These are phyloP conservation scores for Pyrrhoderma noxium DNA, from an alignment of 1,284 basidiomycete genomes.

Conservation along the genomic window DNA sequence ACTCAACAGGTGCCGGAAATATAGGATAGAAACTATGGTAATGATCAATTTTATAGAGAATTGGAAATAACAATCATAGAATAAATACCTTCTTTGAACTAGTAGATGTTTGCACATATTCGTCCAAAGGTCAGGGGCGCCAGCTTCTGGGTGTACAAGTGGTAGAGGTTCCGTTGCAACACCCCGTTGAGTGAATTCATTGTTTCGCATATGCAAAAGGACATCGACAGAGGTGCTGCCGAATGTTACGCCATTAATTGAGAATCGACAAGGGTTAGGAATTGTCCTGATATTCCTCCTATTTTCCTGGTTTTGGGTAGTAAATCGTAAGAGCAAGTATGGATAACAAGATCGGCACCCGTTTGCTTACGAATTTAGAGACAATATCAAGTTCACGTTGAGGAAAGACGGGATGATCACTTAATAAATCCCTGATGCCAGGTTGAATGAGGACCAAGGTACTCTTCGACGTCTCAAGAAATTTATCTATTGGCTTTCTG, in stretches of 20 bases:
- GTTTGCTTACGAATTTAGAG: slow-evolving; percentile 38
- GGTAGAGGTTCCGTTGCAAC: slow-evolving; percentile 54
- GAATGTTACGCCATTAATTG: slow-evolving; percentile 79
- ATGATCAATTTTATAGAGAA: slow-evolving; percentile 1
- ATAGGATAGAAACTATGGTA: slow-evolving; percentile 92
- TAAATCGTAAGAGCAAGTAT: neutral
- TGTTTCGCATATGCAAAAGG: slow-evolving; percentile 81
- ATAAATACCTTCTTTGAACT: slow-evolving; percentile 72
- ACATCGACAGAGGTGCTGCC: slow-evolving; percentile 78
- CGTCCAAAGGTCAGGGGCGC: slow-evolving; percentile 60
- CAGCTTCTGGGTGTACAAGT: slow-evolving; percentile 25
- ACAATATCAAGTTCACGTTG: slow-evolving; percentile 64
- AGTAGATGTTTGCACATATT: slow-evolving; percentile 76
- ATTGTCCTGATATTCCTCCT: slow-evolving; percentile 66
- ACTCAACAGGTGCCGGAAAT: slow-evolving; percentile 76
- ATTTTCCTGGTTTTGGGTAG: too few species aligned
- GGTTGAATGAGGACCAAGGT: slow-evolving; percentile 77
- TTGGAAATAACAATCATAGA: neutral
- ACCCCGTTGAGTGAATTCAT: slow-evolving; percentile 73
- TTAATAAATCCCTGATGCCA: slow-evolving; percentile 75
- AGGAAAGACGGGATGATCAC: slow-evolving; percentile 79
- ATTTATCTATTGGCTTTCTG: slow-evolving; percentile 46
- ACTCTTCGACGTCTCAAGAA: slow-evolving; percentile 56
- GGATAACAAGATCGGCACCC: slow-evolving; percentile 20
- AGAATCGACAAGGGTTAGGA: slow-evolving; percentile 84